Conservation (phyloP, 441 rosid species). For the Kokia cookei region DNA sequence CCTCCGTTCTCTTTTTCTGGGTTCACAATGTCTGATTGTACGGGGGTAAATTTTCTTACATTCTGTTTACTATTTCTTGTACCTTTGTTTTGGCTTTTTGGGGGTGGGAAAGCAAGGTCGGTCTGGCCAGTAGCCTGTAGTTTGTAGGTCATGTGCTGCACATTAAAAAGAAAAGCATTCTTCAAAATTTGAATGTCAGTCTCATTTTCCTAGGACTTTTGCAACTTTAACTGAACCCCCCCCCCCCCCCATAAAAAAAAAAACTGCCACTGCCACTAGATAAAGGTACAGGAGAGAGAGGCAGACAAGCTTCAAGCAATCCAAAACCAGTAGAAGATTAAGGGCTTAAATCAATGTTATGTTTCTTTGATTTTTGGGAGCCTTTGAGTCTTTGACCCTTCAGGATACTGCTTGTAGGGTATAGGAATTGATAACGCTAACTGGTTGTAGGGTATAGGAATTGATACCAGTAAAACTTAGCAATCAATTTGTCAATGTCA, state of each 20-base stretch:
- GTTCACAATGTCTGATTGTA: background rate
- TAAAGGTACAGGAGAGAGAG: too few relatives aligned
- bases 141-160: background rate
- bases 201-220: background rate
- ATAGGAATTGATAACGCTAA: too few relatives aligned
- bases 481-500: background rate
- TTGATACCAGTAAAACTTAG: background rate
- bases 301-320: too few relatives aligned
- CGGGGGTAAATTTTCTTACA: background rate
- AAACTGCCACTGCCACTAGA: background rate
- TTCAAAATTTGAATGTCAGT: background rate
- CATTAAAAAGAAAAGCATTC: background rate
- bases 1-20: too few relatives aligned
- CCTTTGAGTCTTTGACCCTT: too few relatives aligned
- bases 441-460: too few relatives aligned
- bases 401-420: too few relatives aligned
- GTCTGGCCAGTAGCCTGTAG: background rate
- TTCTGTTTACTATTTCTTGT: background rate
- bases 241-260: background rate
- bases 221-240: background rate
- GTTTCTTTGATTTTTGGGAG: too few relatives aligned
- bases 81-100: background rate
- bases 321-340: too few relatives aligned
- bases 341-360: too few relatives aligned
- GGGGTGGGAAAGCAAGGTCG: background rate